phyloP scores from a whole-genome alignment of 352 stramenopile genomes.

The Pythium folliculosum region DNA sequence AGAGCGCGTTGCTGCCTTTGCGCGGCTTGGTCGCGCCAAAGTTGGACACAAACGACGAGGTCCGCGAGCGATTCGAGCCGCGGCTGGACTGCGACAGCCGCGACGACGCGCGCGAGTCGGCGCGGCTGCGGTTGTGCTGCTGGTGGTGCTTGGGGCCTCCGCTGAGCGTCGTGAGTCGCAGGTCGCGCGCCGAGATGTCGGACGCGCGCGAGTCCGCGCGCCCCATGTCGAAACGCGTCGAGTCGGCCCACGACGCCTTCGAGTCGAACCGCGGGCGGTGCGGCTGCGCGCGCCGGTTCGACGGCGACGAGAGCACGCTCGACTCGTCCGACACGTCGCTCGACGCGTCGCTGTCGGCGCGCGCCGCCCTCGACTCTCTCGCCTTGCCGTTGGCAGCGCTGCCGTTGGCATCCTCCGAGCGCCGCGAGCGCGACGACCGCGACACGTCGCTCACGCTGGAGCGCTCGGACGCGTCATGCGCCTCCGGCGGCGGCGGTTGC shows the following conservation, averaged over 20 bases:
- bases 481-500: constrained; percentile 2
- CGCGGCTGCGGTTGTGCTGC: constrained; percentile 41
- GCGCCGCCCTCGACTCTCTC: constrained; percentile 1
- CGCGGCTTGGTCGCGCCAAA: constrained; percentile 67
- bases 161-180: constrained; percentile 62
- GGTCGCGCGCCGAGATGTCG: constrained; percentile 64
- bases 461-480: constrained; percentile 14
- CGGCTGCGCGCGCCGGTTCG: constrained; percentile 32
- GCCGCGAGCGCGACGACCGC: constrained; percentile 17
- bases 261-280: constrained; percentile 80
- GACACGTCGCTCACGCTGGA: constrained; percentile 25
- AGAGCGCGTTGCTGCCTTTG: constrained; percentile 76
- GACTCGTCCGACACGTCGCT: constrained; percentile 61
- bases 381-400: background rate
- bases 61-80: constrained; percentile 43
- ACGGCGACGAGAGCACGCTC: constrained; percentile 56
- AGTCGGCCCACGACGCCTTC: constrained; percentile 82
- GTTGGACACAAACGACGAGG: constrained; percentile 79
- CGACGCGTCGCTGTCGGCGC: constrained; percentile 21
- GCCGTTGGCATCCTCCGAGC: background rate
- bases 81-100: constrained; percentile 57
- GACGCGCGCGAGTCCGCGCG: constrained; percentile 79
- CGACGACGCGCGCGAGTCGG: constrained; percentile 66
- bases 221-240: constrained; percentile 85
- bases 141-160: constrained; percentile 22